Percentiles rank a stretch among this genome's conserved stretches.
These are phyloP conservation scores for Endocladia muricata DNA, from an alignment of 31 red algal genomes.

Conservation along the genomic window DNA sequence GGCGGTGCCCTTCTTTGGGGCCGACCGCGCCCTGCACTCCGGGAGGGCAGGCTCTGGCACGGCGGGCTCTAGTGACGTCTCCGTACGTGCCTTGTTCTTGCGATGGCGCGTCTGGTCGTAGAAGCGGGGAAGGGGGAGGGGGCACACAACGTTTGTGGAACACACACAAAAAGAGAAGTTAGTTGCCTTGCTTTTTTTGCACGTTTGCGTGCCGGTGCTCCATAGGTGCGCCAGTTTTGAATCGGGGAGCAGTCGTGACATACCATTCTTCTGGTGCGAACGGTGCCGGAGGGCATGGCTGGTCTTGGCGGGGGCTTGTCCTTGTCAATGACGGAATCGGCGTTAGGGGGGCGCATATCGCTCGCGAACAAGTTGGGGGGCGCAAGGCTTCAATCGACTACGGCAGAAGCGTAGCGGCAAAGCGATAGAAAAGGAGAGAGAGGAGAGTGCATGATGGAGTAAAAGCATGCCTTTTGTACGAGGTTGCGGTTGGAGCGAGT, in stretches of 20 bases:
- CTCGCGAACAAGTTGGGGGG: no score
- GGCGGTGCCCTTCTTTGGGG: not conserved
- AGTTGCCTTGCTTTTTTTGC: no score
- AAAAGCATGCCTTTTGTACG: no score
- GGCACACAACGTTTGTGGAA: not conserved
- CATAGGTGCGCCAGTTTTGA: not conserved
- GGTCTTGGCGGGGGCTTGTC: constrained; percentile 15
- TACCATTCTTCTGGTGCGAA: constrained; percentile 11
- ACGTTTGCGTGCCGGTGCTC: not conserved
- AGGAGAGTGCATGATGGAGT: no score
- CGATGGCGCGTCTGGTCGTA: constrained; percentile 35
- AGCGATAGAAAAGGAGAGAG: no score
- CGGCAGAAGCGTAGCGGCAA: no score
- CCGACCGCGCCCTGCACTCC: no score
- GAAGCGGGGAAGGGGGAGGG: not conserved
- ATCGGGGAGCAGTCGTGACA: not conserved
- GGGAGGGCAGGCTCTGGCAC: constrained; percentile 4
- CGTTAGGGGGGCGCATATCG: no score
- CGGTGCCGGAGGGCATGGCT: constrained; percentile 19
- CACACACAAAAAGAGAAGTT: no score
- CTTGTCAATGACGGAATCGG: no score
- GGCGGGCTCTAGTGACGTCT: constrained; percentile 16
- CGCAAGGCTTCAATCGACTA: no score
- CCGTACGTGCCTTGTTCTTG: constrained; percentile 41
- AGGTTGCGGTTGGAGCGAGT: no score